A percentile compares a stretch with the other conserved stretches of the same genome.
These are phyloP conservation scores for Fusarium oligoseptatum DNA, from an alignment of 2,329 filamentous ascomycete genomes.

Conservation along the genomic window DNA sequence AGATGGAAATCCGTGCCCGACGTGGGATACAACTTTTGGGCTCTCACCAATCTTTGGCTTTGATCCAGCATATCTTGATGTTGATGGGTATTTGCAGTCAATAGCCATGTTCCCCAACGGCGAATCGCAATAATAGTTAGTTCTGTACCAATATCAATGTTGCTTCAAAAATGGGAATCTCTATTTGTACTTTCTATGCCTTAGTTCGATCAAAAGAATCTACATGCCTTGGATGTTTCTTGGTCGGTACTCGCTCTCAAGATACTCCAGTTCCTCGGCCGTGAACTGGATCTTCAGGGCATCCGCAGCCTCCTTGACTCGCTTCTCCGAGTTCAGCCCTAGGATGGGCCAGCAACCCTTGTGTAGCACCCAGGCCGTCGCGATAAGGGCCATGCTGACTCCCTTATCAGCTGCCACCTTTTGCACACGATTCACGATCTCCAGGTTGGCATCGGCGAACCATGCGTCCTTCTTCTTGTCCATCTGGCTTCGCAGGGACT, in stretches of 20 bases:
- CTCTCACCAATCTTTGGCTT: conserved; percentile 48
- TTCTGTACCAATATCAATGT: background rate
- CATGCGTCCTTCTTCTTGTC: conserved; percentile 40
- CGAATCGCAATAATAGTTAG: background rate
- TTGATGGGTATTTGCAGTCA: conserved; percentile 32
- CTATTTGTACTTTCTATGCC: conserved; percentile 2
- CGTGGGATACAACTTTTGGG: conserved; percentile 47
- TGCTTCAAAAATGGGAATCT: background rate
- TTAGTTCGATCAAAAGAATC: background rate
- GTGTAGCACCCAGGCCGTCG: conserved; percentile 73
- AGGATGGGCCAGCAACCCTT: conserved; percentile 71
- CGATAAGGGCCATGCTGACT: conserved; percentile 73
- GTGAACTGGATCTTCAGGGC: conserved; percentile 62
- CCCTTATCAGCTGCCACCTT: conserved; percentile 69
- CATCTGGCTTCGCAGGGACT: conserved; percentile 33
- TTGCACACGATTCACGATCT: conserved; percentile 56
- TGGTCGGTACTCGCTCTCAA: conserved; percentile 73
- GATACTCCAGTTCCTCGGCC: conserved; percentile 70
- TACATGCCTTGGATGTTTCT: conserved; percentile 58
- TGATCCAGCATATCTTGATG: conserved; percentile 39
- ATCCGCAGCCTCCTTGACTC: conserved; percentile 73
- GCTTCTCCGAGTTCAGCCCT: conserved; percentile 68
- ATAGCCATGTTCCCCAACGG: conserved; percentile 32
- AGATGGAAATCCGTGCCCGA: conserved; percentile 29
- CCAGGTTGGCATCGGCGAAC: conserved; percentile 47